phyloP scores from a whole-genome alignment of 2,329 filamentous ascomycete species.

The Alternaria postmessia region DNA sequence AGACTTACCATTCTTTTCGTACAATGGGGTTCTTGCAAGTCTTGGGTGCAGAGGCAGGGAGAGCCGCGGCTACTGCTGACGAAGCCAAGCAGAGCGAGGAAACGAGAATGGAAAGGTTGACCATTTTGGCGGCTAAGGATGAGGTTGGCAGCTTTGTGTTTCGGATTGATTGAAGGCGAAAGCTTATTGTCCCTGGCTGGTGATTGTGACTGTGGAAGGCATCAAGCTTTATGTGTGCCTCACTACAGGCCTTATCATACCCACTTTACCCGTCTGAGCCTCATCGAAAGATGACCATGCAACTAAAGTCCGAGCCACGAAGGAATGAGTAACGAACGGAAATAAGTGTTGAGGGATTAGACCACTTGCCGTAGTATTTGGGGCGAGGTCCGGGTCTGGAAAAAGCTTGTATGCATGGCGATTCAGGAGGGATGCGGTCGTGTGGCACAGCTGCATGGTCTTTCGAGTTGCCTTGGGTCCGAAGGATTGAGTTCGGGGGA shows the following conservation, averaged over 20 bases:
- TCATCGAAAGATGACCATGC: background rate
- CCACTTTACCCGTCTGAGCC: background rate
- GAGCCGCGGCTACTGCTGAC: too few species aligned
- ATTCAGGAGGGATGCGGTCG: background rate
- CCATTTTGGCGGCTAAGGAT: background rate
- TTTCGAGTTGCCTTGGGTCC: background rate
- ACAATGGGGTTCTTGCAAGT: too few species aligned
- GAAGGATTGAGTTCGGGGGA: background rate
- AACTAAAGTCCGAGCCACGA: background rate
- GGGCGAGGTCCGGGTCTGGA: background rate
- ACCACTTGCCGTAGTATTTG: background rate
- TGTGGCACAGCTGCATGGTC: background rate
- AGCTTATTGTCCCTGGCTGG: conserved; percentile 7
- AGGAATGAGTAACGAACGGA: background rate
- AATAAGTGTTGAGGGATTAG: background rate
- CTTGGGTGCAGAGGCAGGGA: too few species aligned
- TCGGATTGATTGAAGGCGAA: background rate
- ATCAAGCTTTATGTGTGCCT: conserved; percentile 14
- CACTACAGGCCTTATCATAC: background rate
- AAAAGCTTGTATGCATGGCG: background rate
- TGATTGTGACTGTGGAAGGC: conserved; percentile 1
- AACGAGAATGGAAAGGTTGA: too few species aligned
- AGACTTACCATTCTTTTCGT: too few species aligned
- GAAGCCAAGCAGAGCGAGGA: too few species aligned
- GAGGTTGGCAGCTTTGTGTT: background rate